Conservation (phyloP, 768 basidiomycete genomes). For the Lentinula boryana region DNA sequence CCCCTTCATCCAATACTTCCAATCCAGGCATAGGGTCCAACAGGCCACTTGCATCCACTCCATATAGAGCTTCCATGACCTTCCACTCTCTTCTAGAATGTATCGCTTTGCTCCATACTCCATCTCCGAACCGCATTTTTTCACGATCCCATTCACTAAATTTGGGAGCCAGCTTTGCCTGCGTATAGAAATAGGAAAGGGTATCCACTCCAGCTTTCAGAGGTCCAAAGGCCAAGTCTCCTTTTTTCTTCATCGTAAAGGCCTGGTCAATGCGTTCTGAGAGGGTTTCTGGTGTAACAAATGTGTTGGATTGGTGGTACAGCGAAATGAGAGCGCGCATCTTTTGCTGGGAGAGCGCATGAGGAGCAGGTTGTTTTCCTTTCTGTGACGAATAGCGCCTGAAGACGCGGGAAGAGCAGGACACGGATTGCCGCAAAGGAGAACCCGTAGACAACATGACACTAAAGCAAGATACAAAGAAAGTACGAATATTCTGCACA, state of each 20-base stretch:
- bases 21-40: slow-evolving; percentile 32
- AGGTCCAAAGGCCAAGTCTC: neutral
- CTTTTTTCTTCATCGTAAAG: slow-evolving; percentile 28
- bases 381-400: slow-evolving; percentile 14
- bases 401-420: neutral
- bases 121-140: neutral
- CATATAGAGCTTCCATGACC: slow-evolving; percentile 50
- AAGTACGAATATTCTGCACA: neutral
- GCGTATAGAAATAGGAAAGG: neutral
- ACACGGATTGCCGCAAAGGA: neutral
- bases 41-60: slow-evolving; percentile 26
- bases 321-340: slow-evolving; percentile 71
- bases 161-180: slow-evolving; percentile 26
- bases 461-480: no score
- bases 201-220: neutral
- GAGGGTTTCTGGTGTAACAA: slow-evolving; percentile 69
- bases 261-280: slow-evolving; percentile 57
- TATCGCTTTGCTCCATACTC: slow-evolving; percentile 4
- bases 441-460: neutral
- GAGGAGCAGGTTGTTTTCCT: slow-evolving; percentile 16
- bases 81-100: slow-evolving; percentile 28
- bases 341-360: slow-evolving; percentile 45
- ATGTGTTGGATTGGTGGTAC: slow-evolving; percentile 69
- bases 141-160: slow-evolving; percentile 32
- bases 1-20: slow-evolving; percentile 38